Conservation (phyloP, 169 alveolate species). For the Pseudocohnilembus persalinus region DNA sequence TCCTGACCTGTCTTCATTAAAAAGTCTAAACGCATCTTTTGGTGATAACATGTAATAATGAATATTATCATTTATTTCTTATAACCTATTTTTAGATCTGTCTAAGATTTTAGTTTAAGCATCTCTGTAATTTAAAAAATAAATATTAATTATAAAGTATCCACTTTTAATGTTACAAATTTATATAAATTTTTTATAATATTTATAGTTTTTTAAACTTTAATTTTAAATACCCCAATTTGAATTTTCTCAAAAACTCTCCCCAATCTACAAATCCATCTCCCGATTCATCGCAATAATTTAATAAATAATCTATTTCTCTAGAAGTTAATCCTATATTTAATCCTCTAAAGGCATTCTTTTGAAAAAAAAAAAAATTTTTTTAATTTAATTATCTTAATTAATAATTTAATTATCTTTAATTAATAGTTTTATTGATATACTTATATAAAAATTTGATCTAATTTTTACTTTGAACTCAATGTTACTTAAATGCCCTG, state of each 20-base stretch:
- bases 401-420: too few species aligned
- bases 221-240: neutral
- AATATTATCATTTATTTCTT: slow-evolving; percentile 73
- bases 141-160: neutral
- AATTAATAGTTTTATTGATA: too few species aligned
- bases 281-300: slow-evolving; percentile 38
- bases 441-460: too few species aligned
- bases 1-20: slow-evolving; percentile 69
- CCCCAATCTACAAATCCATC: slow-evolving; percentile 70
- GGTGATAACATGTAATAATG: slow-evolving; percentile 79
- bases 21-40: slow-evolving; percentile 75
- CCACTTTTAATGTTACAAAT: neutral
- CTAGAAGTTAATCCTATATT: slow-evolving; percentile 64
- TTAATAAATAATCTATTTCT: slow-evolving; percentile 71
- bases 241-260: slow-evolving; percentile 64
- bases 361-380: too few species aligned
- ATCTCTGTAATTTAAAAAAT: slow-evolving; percentile 52
- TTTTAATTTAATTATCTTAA: too few species aligned
- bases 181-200: too few species aligned
- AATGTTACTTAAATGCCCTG: slow-evolving; percentile 34
- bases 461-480: slow-evolving; percentile 49
- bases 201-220: neutral
- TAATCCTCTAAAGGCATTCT: slow-evolving; percentile 61
- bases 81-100: slow-evolving; percentile 60
- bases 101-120: slow-evolving; percentile 57